A percentile compares a stretch with the other conserved stretches of the same genome.
These are phyloP conservation scores for Suhomyces pyralidae DNA, from an alignment of 805 yeast species.

Conservation along the genomic window DNA sequence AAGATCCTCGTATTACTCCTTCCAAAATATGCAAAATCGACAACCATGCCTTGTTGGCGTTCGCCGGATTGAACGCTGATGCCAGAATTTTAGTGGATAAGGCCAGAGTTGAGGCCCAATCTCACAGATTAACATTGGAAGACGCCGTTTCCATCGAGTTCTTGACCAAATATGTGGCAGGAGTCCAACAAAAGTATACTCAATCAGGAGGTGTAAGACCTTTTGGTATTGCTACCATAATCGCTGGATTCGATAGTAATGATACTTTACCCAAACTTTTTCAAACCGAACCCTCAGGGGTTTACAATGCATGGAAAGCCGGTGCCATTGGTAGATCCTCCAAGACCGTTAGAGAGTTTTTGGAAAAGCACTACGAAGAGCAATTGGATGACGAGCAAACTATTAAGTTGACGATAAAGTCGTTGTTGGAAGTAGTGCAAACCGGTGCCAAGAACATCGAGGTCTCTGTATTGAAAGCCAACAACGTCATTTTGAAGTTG, in stretches of 20 bases:
- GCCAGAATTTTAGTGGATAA: constrained; percentile 91
- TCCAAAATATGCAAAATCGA: constrained; percentile 90
- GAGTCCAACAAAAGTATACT: constrained; percentile 94
- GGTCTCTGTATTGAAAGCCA: constrained; percentile 80
- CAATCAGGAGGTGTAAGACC: constrained; percentile 99
- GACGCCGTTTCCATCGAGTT: constrained; percentile 92
- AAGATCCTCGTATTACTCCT: constrained; percentile 95
- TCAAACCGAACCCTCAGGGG: constrained; percentile 97
- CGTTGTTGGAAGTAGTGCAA: constrained; percentile 92
- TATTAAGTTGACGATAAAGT: constrained; percentile 75
- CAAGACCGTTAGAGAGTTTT: constrained; percentile 91
- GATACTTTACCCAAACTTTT: constrained; percentile 78
- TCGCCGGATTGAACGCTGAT: constrained; percentile 98
- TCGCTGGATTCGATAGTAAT: constrained; percentile 92
- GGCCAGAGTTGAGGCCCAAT: constrained; percentile 96
- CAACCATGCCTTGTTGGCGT: constrained; percentile 85
- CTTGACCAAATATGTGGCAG: constrained; percentile 92
- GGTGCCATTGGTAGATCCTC: constrained; percentile 94
- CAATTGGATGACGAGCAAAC: constrained; percentile 66
- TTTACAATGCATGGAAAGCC: constrained; percentile 96
- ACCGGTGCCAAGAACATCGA: constrained; percentile 97
- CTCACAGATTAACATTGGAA: constrained; percentile 88
- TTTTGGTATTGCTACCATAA: constrained; percentile 90
- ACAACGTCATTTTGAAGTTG: constrained; percentile 54
- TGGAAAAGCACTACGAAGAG: constrained; percentile 81